These are phyloP conservation scores for Salix exigua DNA, from an alignment of 345 rosid genomes.

Conservation along the genomic window DNA sequence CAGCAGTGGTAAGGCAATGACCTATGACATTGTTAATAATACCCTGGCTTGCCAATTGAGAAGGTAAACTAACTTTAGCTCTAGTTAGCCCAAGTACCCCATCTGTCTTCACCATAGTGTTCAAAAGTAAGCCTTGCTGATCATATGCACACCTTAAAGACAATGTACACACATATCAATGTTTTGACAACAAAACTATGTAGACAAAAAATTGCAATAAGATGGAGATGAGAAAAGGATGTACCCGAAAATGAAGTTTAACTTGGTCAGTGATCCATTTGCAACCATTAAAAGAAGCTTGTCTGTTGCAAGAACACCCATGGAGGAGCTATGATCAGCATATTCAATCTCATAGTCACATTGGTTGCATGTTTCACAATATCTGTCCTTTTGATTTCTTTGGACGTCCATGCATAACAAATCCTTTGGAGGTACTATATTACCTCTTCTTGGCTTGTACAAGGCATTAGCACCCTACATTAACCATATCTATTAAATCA, in stretches of 20 bases:
- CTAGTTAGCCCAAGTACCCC: slow-evolving; percentile 89
- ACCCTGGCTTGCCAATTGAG: slow-evolving; percentile 80
- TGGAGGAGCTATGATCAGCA: slow-evolving; percentile 87
- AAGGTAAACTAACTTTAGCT: slow-evolving; percentile 83
- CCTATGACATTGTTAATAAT: slow-evolving; percentile 79
- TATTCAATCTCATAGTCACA: slow-evolving; percentile 95
- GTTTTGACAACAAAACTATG: slow-evolving; percentile 5
- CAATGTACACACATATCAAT: slow-evolving; percentile 13
- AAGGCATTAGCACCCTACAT: slow-evolving; percentile 83
- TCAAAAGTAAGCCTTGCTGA: slow-evolving; percentile 80
- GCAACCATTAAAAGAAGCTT: slow-evolving; percentile 55
- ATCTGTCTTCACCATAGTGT: slow-evolving; percentile 68
- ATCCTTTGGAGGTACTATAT: slow-evolving; percentile 51
- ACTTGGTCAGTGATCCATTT: slow-evolving; percentile 62
- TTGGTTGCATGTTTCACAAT: slow-evolving; percentile 60
- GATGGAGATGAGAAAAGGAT: background rate
- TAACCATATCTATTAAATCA: slow-evolving; percentile 19
- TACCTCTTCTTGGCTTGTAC: slow-evolving; percentile 63
- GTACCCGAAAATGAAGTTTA: slow-evolving; percentile 76
- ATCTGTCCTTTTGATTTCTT: slow-evolving; percentile 38
- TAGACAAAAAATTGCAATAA: background rate
- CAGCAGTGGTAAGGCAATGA: slow-evolving; percentile 72
- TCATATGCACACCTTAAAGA: slow-evolving; percentile 83
- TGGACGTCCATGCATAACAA: slow-evolving; percentile 64
- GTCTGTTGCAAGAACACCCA: slow-evolving; percentile 88